Evolutionary conservation across 352 stramenopile genomes (phyloP).

Genomic region (Phytophthora cactorum): DNA sequence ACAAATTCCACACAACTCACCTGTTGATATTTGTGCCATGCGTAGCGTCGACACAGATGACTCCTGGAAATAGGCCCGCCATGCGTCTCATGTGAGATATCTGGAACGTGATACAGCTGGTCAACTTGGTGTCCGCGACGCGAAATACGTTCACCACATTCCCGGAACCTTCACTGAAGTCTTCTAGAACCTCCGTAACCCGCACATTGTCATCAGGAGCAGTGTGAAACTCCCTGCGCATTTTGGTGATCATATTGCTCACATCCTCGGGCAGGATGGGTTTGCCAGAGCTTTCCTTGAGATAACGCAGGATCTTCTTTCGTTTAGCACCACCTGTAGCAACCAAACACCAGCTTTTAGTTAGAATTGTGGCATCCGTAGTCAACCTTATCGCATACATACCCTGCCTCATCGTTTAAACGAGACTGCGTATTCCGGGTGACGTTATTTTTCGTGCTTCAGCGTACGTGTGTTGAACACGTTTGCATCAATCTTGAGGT

Average conservation of each 20-base stretch:
- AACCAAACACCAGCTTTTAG: neutral
- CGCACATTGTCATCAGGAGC: constrained; percentile 17
- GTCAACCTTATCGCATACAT: neutral
- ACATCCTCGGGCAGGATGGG: constrained; percentile 11
- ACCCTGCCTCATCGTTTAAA: neutral
- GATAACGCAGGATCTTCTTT: constrained; percentile 7
- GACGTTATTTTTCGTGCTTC: neutral
- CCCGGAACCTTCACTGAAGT: constrained; percentile 12
- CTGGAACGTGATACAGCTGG: constrained; percentile 15
- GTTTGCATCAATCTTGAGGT: too few relatives aligned
- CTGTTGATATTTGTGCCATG: too few relatives aligned
- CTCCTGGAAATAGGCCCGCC: neutral
- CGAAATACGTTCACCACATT: constrained; percentile 15
- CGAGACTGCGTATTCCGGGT: neutral
- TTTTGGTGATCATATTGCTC: constrained; percentile 9
- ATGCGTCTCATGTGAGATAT: neutral
- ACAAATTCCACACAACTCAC: too few relatives aligned
- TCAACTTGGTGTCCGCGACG: neutral
- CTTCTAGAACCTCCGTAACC: neutral
- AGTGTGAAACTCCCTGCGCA: constrained; percentile 7
- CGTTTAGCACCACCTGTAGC: constrained; percentile 3
- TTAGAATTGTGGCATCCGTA: neutral
- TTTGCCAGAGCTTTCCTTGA: constrained; percentile 11
- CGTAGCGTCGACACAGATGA: neutral
- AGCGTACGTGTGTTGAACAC: neutral